Evolutionary conservation across 2,329 filamentous ascomycete genomes (phyloP).

Genomic region (Cercospora citrullina): DNA sequence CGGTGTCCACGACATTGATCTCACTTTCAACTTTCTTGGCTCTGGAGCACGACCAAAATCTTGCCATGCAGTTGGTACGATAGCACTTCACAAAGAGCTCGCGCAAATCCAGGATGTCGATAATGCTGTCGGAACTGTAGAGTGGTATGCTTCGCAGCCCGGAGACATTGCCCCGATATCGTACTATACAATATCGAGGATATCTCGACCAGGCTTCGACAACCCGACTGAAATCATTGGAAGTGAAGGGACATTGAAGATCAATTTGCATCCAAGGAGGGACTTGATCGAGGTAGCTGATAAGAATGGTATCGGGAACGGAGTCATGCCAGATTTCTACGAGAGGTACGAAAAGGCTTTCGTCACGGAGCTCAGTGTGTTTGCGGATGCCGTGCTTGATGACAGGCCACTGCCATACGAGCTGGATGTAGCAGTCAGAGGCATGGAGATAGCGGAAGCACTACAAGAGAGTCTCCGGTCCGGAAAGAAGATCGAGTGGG

Average conservation of each 20-base stretch:
- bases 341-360: conserved; percentile 46
- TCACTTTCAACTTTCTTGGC: conserved; percentile 46
- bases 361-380: conserved; percentile 45
- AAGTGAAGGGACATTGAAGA: conserved; percentile 40
- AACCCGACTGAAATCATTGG: conserved; percentile 47
- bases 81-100: conserved; percentile 42
- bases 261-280: conserved; percentile 33
- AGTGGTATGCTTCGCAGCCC: conserved; percentile 34
- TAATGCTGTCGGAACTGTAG: conserved; percentile 47
- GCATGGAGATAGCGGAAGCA: conserved; percentile 47
- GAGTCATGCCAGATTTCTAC: conserved; percentile 44
- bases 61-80: conserved; percentile 41
- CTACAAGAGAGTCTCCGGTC: conserved; percentile 59
- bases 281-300: conserved; percentile 42
- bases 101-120: conserved; percentile 44
- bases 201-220: conserved; percentile 46
- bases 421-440: conserved; percentile 42
- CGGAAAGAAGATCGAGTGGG: conserved; percentile 55
- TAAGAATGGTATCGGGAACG: conserved; percentile 40
- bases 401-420: conserved; percentile 41
- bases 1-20: conserved; percentile 49
- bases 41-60: conserved; percentile 40
- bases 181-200: conserved; percentile 46
- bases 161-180: conserved; percentile 44
- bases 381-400: conserved; percentile 41